phyloP scores from a whole-genome alignment of 805 yeast species.

The Ogataea populi-albae region DNA sequence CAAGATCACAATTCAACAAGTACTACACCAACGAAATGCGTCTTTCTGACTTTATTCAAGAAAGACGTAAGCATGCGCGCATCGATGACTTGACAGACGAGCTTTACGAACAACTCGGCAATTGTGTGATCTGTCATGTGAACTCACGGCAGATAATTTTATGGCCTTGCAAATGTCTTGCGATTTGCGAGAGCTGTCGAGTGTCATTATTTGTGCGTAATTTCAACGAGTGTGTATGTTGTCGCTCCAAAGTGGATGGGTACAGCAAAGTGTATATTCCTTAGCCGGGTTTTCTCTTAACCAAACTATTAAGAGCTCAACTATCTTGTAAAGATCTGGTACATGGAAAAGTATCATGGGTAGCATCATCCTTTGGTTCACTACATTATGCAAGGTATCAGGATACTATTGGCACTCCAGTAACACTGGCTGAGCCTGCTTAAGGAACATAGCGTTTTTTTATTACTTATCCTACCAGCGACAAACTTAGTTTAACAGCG shows the following conservation, averaged over 20 bases:
- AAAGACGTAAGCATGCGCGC: conserved; percentile 12
- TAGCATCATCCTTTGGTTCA: too few species aligned
- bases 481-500: too few species aligned
- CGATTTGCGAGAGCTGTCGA: conserved; percentile 83
- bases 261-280: conserved; percentile 61
- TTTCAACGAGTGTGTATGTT: conserved; percentile 79
- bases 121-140: conserved; percentile 80
- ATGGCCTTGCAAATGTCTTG: conserved; percentile 93
- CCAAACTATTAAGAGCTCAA: too few species aligned
- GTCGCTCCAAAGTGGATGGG: conserved; percentile 70
- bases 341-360: too few species aligned
- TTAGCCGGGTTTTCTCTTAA: too few species aligned
- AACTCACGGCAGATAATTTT: conserved; percentile 72
- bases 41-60: conserved; percentile 27
- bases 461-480: too few species aligned
- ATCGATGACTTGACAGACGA: conserved; percentile 28
- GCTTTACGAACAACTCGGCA: conserved; percentile 35
- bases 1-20: conserved; percentile 29
- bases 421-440: too few species aligned
- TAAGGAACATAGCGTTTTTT: too few species aligned
- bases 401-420: too few species aligned
- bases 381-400: too few species aligned
- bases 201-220: conserved; percentile 68
- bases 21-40: conserved; percentile 24
- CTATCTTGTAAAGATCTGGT: too few species aligned